Evolutionary conservation across 164 flowering plant genomes (phyloP).

Genomic region (Dillenia suffruticosa): DNA sequence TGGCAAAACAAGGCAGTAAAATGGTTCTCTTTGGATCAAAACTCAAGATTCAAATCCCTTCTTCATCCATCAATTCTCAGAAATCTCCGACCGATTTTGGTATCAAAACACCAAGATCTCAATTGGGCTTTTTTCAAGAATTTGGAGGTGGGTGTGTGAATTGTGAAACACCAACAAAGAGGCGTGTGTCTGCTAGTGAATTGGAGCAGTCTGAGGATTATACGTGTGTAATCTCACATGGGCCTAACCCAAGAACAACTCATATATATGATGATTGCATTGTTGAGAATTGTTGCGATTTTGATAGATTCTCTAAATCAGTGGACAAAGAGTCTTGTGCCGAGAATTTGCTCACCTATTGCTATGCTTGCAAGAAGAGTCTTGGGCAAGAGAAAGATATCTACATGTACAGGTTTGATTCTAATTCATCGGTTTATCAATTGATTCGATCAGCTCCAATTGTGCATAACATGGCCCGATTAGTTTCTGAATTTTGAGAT

Average conservation of each 20-base stretch:
- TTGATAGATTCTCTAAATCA: conserved; percentile 2
- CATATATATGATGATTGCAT: conserved; percentile 53
- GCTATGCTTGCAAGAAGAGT: conserved; percentile 46
- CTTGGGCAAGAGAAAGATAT: conserved; percentile 49
- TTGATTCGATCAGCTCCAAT: background rate
- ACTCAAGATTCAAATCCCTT: conserved; percentile 65
- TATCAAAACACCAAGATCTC: conserved; percentile 37
- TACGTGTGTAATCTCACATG: conserved; percentile 52
- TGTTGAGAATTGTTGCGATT: conserved; percentile 32
- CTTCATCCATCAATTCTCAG: conserved; percentile 34
- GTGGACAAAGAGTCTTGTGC: conserved; percentile 10
- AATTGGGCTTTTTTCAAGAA: conserved; percentile 20
- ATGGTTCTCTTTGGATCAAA: conserved; percentile 73
- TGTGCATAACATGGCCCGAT: background rate
- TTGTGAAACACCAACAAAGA: conserved; percentile 14
- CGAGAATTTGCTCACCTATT: conserved; percentile 41
- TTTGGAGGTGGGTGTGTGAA: conserved; percentile 12
- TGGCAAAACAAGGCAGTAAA: background rate
- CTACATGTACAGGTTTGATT: conserved; percentile 53
- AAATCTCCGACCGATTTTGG: conserved; percentile 45
- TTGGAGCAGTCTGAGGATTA: conserved; percentile 62
- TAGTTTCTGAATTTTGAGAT: background rate
- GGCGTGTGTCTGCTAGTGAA: conserved; percentile 28
- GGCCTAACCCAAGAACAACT: conserved; percentile 58
- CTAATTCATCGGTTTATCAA: background rate